A percentile compares a stretch with the other conserved stretches of the same genome.
Evolutionary conservation across 257 asterid species (phyloP).

Genomic region (Nemophila menziesii): DNA sequence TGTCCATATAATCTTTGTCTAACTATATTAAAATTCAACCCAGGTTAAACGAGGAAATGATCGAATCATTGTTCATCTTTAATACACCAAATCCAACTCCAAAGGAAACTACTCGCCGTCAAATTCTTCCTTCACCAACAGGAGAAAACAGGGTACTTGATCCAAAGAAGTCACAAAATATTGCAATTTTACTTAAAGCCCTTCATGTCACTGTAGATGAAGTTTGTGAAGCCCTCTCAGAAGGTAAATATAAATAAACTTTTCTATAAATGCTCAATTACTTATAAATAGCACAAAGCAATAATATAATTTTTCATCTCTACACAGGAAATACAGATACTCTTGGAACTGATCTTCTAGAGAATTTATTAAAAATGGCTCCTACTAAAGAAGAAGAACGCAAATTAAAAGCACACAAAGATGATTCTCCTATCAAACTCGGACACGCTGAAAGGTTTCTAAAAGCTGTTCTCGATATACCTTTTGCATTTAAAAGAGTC

Average conservation of each 20-base stretch:
- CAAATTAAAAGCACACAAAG: conserved; percentile 58
- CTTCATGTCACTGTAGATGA: conserved; percentile 85
- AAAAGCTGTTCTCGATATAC: conserved; percentile 70
- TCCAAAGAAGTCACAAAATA: conserved; percentile 88
- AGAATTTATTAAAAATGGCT: conserved; percentile 89
- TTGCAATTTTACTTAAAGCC: conserved; percentile 80
- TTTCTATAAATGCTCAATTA: background rate
- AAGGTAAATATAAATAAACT: conserved; percentile 40
- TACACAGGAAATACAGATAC: conserved; percentile 65
- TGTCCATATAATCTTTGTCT: background rate
- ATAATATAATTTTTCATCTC: conserved; percentile 11
- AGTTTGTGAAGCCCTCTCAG: conserved; percentile 86
- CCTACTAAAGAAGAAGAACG: conserved; percentile 90
- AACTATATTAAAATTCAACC: conserved; percentile 7
- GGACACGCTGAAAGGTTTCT: conserved; percentile 85
- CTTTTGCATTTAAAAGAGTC: conserved; percentile 76
- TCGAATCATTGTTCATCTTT: conserved; percentile 72
- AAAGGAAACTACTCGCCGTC: conserved; percentile 42
- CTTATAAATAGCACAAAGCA: background rate
- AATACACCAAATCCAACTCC: conserved; percentile 49
- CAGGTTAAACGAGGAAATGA: conserved; percentile 98
- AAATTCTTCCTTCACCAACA: conserved; percentile 52
- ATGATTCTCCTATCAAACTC: conserved; percentile 62
- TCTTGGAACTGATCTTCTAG: conserved; percentile 82
- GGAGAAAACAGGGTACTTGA: conserved; percentile 70